Evolutionary conservation across 2,329 filamentous ascomycete species (phyloP), one percentile per base, ranked within the genome.

Genomic region (Cordyceps militaris): DNA sequence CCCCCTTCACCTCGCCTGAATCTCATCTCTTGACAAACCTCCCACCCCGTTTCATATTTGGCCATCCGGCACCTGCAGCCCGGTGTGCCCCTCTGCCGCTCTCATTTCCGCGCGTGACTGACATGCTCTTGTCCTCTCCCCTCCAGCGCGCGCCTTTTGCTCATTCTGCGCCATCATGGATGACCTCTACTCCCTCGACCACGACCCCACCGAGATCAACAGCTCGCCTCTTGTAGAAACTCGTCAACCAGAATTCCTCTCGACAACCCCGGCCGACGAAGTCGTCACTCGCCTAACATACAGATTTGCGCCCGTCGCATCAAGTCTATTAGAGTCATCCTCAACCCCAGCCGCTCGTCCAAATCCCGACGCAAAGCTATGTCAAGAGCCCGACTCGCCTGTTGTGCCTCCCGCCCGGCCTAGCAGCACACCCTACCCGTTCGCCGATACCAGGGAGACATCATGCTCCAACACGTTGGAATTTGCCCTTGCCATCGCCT

Each of bases 351-450:
- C 10, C 7, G 40, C 48, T 13, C 56, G 48, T 19, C n/a, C 23
- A n/a, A 52, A 48, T 24, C 48, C 56, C 7, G 56, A 58, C 9
- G 24, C 40, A 3, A 58, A 52, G 24, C 19, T 34, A 36, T 57
- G 34, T n/a, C 55, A 36, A 26, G 47, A 58, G 11, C 13, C 48
- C 16, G 23, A 24, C 21, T 38, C 56, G 38, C 40, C 28, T n/a
- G 68, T 71, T 59, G 65, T 71, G 9, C 71, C 70, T 16, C 70
- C 70, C 4, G 67, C 67, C 6, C 76, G 81, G 53, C 81, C 81
- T 19, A 84, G 80, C 66, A 84, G 81, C 69, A 84, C 81, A 2
- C 81, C 81, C 1, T 84, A 84, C 57, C 79, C 79, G 4, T 77
- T 81, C 58, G 77, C 77, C 51, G 79, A 83, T 51, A 75, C 48